Percentiles rank a stretch among this genome's conserved stretches.
Evolutionary conservation across 768 basidiomycete species (phyloP).

Genomic region (Pilatotrama ljubarskyi): DNA sequence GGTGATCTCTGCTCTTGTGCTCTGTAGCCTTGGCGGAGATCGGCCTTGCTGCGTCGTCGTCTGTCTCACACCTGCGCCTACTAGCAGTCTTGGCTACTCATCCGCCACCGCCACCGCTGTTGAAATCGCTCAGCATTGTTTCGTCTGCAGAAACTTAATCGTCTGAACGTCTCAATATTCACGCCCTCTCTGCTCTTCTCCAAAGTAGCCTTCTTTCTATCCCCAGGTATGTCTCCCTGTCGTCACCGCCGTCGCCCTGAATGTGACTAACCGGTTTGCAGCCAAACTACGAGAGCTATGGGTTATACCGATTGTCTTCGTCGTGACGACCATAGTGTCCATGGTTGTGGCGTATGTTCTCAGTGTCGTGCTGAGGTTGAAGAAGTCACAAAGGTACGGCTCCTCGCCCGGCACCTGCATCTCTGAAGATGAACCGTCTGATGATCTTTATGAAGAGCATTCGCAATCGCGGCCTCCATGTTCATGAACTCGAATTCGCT

Average conservation of each 20-base stretch:
- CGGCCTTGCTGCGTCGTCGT: too few relatives aligned
- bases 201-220: conserved; percentile 86
- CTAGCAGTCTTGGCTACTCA: too few relatives aligned
- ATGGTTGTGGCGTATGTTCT: conserved; percentile 66
- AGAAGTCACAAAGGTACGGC: conserved; percentile 70
- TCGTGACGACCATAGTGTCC: conserved; percentile 70
- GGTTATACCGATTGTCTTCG: conserved; percentile 86
- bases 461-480: conserved; percentile 80
- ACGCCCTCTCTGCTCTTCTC: conserved; percentile 87
- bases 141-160: conserved; percentile 62
- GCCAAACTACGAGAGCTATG: conserved; percentile 80
- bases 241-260: background rate
- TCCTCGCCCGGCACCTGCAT: background rate
- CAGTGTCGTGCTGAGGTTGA: conserved; percentile 64
- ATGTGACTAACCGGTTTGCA: conserved; percentile 26
- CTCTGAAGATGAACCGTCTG: too few relatives aligned
- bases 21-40: too few relatives aligned
- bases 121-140: background rate
- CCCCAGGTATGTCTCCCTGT: conserved; percentile 53
- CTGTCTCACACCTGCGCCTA: too few relatives aligned
- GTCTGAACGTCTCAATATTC: conserved; percentile 86
- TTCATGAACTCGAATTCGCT: conserved; percentile 96
- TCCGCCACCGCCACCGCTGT: too few relatives aligned
- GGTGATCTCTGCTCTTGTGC: too few relatives aligned
- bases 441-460: conserved; percentile 51